Conservation (phyloP, 164 flowering plant genomes). For the Macadamia integrifolia region DNA sequence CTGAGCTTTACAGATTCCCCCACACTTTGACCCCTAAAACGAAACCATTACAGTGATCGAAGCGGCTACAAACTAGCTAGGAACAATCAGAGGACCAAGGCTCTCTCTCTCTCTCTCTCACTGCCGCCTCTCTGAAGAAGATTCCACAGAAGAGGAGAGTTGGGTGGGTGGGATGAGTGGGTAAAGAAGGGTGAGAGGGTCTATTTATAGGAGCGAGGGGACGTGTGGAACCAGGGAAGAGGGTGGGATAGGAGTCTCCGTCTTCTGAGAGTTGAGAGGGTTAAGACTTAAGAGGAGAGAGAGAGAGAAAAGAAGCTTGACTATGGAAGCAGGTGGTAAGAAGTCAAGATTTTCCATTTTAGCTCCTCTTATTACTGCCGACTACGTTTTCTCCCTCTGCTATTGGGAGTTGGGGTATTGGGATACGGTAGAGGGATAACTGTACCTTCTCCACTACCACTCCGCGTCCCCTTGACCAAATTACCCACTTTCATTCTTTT, state of each 20-base stretch:
- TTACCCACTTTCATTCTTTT: no score
- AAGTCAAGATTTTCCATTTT: no score
- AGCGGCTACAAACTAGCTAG: no score
- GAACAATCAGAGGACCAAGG: not conserved
- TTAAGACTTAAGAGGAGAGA: no score
- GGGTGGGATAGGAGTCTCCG: not conserved
- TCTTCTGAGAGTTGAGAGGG: not conserved
- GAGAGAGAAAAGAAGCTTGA: not conserved
- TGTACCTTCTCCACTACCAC: no score
- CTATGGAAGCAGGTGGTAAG: not conserved
- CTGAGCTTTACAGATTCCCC: conserved; percentile 64
- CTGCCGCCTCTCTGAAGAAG: no score
- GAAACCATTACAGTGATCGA: not conserved
- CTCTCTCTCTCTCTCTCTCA: not conserved
- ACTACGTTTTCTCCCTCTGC: not conserved
- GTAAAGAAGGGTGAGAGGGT: not conserved
- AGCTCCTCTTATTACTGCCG: not conserved
- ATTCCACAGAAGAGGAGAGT: not conserved
- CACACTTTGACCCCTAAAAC: not conserved
- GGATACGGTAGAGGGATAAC: not conserved
- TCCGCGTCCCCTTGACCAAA: no score
- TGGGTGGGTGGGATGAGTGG: not conserved
- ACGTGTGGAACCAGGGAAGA: not conserved
- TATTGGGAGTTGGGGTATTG: not conserved
- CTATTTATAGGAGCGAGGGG: not conserved